phyloP scores from a whole-genome alignment of 257 asterid genomes.

The Knoxia roxburghii region DNA sequence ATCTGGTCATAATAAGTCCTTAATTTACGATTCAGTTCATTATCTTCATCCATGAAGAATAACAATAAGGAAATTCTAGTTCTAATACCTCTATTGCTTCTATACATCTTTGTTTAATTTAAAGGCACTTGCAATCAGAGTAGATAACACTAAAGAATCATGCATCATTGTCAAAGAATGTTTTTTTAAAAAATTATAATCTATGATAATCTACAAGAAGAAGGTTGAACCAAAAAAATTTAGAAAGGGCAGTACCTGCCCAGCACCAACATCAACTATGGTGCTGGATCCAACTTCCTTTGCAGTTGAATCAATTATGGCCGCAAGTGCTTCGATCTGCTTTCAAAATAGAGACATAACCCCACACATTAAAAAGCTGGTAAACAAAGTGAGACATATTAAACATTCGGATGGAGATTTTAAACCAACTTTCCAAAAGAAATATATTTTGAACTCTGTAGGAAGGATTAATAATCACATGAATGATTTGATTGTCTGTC shows the following conservation, averaged over 20 bases:
- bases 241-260: conserved; percentile 58
- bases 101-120: not conserved
- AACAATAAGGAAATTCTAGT: not conserved
- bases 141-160: too few species aligned
- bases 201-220: not conserved
- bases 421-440: not conserved
- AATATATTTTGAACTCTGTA: not conserved
- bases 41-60: not conserved
- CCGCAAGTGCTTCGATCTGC: conserved; percentile 77
- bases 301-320: conserved; percentile 54
- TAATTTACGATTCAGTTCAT: not conserved
- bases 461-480: not conserved
- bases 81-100: not conserved
- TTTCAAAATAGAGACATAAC: conserved; percentile 15
- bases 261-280: conserved; percentile 83
- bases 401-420: not conserved
- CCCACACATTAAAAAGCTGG: not conserved
- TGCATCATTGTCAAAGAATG: not conserved
- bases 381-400: not conserved
- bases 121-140: not conserved
- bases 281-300: conserved; percentile 48
- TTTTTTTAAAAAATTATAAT: not conserved
- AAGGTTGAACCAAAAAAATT: not conserved
- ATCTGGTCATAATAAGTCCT: not conserved
- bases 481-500: not conserved